Evolutionary conservation across 495 filamentous ascomycete species (phyloP).

Genomic region (Hamigera avellanea): DNA sequence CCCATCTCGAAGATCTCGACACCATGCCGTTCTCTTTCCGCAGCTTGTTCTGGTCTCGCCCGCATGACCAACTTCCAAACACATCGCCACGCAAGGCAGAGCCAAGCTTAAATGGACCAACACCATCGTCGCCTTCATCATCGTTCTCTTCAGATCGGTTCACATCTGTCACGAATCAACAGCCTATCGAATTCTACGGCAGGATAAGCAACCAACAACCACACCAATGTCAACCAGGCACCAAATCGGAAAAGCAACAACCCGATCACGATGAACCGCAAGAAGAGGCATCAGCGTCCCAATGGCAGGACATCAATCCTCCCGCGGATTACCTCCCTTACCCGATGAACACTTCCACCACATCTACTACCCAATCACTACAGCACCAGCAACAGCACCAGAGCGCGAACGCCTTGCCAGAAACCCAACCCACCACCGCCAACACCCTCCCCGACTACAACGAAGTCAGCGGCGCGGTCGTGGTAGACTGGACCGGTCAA

Average conservation of each 20-base stretch:
- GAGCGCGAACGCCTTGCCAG: not conserved
- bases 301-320: not conserved
- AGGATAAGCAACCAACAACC: too few species aligned
- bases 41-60: not conserved
- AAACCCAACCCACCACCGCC: not conserved
- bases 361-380: too few species aligned
- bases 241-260: too few species aligned
- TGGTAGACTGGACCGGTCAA: slow-evolving; percentile 15
- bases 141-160: too few species aligned
- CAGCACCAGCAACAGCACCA: not conserved
- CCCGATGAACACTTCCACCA: not conserved
- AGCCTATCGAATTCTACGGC: too few species aligned
- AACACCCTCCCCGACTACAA: slow-evolving; percentile 13
- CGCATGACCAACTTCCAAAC: not conserved
- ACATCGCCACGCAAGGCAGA: not conserved
- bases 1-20: too few species aligned
- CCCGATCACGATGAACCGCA: not conserved
- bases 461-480: slow-evolving; percentile 19
- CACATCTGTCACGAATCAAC: too few species aligned
- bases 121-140: too few species aligned
- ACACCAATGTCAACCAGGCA: too few species aligned
- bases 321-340: not conserved
- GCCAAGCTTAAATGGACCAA: too few species aligned
- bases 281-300: not conserved
- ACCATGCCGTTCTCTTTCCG: not conserved